Evolutionary conservation across 805 yeast genomes (phyloP).

Genomic region (Monosporozyma unispora): DNA sequence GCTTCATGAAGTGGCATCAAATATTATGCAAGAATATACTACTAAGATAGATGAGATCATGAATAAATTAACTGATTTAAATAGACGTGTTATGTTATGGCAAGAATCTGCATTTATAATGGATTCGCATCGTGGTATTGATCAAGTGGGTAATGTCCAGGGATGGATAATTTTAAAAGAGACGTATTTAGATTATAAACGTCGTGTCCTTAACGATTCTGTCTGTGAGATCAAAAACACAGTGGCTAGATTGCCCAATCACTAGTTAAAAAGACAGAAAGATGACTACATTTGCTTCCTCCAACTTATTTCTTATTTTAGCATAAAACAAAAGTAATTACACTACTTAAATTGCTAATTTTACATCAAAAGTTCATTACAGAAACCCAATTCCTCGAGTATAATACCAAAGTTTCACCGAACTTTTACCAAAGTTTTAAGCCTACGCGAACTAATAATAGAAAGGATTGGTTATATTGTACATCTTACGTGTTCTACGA

Average conservation of each 20-base stretch:
- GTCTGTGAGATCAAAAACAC: slow-evolving; percentile 24
- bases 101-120: slow-evolving; percentile 28
- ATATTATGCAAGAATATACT: slow-evolving; percentile 25
- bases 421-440: neutral
- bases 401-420: no score
- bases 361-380: no score
- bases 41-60: slow-evolving; percentile 19
- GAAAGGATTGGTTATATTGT: neutral
- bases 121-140: slow-evolving; percentile 27
- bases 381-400: neutral
- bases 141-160: slow-evolving; percentile 19
- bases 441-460: neutral
- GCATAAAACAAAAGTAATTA: no score
- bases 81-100: slow-evolving; percentile 25
- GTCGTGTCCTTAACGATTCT: slow-evolving; percentile 17
- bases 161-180: slow-evolving; percentile 25
- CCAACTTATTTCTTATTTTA: no score
- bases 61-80: slow-evolving; percentile 16
- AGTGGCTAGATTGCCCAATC: slow-evolving; percentile 14
- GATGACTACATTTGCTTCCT: no score
- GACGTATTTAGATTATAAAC: slow-evolving; percentile 15
- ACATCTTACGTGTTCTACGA: neutral
- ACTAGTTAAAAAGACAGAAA: neutral
- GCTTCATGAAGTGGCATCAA: slow-evolving; percentile 23
- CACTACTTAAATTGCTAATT: no score